These are phyloP conservation scores for Macadamia integrifolia DNA, from an alignment of 164 flowering plant species.

Conservation along the genomic window DNA sequence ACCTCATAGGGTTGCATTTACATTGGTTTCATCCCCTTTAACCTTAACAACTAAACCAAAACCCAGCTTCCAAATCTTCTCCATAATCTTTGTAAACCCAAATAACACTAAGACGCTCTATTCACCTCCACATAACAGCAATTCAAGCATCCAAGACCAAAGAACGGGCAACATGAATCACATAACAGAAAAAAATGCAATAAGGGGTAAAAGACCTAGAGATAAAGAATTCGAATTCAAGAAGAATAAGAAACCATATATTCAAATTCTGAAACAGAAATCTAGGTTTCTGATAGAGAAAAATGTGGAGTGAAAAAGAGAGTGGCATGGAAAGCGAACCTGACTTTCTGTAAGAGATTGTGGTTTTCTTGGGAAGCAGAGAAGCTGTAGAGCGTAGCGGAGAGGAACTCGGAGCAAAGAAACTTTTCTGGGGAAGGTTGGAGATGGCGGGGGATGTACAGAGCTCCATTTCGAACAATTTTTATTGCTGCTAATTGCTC, in stretches of 20 bases:
- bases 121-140: neutral
- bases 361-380: slow-evolving; percentile 7
- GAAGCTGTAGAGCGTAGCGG: neutral
- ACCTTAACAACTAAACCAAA: neutral
- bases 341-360: neutral
- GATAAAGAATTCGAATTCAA: too few relatives aligned
- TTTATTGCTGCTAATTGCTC: too few relatives aligned
- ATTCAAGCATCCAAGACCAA: neutral
- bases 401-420: neutral
- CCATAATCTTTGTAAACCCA: neutral
- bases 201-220: neutral
- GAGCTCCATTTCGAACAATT: slow-evolving; percentile 11
- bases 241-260: neutral
- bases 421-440: neutral
- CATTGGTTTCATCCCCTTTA: too few relatives aligned
- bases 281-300: slow-evolving; percentile 5
- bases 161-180: neutral
- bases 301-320: neutral
- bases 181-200: neutral
- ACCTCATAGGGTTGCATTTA: neutral
- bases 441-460: slow-evolving; percentile 4
- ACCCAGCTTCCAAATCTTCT: neutral
- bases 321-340: neutral
- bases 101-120: neutral
- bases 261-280: neutral